Percentiles rank a stretch among this genome's conserved stretches.
Conservation (phyloP, 495 filamentous ascomycete genomes). For the Hypoxylon fuscum region DNA sequence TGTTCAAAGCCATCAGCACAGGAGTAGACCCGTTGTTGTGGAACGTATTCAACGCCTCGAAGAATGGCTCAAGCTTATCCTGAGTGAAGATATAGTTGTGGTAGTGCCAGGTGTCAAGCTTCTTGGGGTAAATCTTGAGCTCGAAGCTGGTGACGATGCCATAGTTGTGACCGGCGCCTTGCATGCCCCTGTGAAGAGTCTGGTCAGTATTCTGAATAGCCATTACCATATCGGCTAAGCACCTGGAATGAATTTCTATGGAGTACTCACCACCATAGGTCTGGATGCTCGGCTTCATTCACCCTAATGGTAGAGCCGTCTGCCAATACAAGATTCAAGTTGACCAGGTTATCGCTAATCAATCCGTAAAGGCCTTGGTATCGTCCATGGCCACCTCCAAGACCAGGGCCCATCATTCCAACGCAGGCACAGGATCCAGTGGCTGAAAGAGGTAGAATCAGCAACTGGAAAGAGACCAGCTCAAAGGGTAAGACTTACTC, state of each 20-base stretch:
- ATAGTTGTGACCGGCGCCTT: conserved; percentile 62
- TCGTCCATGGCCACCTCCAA: conserved; percentile 68
- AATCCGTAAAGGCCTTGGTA: conserved; percentile 65
- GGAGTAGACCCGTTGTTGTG: background rate
- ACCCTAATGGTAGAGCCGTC: conserved; percentile 58
- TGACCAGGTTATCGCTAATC: conserved; percentile 64
- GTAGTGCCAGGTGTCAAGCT: background rate
- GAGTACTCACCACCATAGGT: too few relatives aligned
- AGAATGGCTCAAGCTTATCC: conserved; percentile 1
- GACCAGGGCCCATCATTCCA: conserved; percentile 68
- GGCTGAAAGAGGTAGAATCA: too few relatives aligned
- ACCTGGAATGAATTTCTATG: too few relatives aligned
- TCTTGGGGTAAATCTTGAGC: background rate
- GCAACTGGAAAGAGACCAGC: too few relatives aligned
- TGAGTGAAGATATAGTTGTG: background rate
- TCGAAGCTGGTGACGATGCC: conserved; percentile 30
- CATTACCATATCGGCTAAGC: too few relatives aligned
- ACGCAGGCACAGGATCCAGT: conserved; percentile 47
- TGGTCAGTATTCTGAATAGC: too few relatives aligned
- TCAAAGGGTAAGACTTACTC: too few relatives aligned
- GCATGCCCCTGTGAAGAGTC: too few relatives aligned
- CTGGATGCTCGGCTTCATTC: conserved; percentile 49
- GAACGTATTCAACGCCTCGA: background rate
- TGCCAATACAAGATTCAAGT: conserved; percentile 67
- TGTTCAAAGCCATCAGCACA: background rate